Evolutionary conservation across 108 stramenopile species (phyloP).

Genomic region (Cyclotella distinguenda): DNA sequence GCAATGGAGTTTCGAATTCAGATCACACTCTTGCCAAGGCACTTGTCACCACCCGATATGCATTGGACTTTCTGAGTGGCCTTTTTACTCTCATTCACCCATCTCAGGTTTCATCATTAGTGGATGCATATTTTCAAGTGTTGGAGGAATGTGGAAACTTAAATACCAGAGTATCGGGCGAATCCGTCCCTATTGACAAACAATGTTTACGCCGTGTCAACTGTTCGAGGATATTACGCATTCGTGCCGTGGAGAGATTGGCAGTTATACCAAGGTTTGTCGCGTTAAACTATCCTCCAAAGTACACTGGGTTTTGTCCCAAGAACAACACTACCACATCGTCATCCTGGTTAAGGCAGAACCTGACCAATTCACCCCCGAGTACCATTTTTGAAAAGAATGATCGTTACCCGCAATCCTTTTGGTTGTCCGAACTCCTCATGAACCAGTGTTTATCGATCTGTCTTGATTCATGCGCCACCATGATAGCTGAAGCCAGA

Average conservation of each 20-base stretch:
- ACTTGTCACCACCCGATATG: conserved; percentile 29
- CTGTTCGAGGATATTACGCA: conserved; percentile 67
- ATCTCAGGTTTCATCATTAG: conserved; percentile 56
- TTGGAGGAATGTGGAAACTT: conserved; percentile 62
- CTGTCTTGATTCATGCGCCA: conserved; percentile 66
- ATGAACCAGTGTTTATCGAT: conserved; percentile 72
- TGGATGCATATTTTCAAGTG: conserved; percentile 56
- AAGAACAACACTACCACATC: conserved; percentile 20
- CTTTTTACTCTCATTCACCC: conserved; percentile 73
- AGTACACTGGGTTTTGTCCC: conserved; percentile 39
- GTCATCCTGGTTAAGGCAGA: conserved; percentile 36
- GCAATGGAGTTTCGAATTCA: conserved; percentile 34
- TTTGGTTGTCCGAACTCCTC: conserved; percentile 77
- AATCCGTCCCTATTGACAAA: not conserved
- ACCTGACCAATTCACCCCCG: not conserved
- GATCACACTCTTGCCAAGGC: conserved; percentile 49
- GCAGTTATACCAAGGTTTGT: conserved; percentile 67
- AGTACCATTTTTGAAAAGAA: conserved; percentile 15
- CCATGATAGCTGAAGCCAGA: conserved; percentile 68
- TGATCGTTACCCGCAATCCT: conserved; percentile 57
- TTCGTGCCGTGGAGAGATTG: conserved; percentile 71
- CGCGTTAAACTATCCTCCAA: conserved; percentile 73
- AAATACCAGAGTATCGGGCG: not conserved
- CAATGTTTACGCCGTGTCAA: conserved; percentile 23
- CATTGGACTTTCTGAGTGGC: conserved; percentile 74